Evolutionary conservation across 768 basidiomycete genomes (phyloP).

Genomic region (Serendipita sp.): DNA sequence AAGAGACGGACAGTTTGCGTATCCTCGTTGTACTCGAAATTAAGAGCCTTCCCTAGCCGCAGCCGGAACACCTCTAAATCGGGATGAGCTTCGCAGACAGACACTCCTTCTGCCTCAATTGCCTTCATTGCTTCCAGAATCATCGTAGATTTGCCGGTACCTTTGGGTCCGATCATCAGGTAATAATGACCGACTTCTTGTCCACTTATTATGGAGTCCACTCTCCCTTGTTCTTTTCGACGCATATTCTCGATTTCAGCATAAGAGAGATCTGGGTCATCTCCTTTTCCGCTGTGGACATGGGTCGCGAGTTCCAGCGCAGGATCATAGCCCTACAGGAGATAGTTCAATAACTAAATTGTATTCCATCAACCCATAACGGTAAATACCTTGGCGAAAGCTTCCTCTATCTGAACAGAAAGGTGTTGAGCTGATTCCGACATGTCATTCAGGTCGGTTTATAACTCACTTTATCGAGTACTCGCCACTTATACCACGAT

Average conservation of each 20-base stretch:
- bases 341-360: neutral
- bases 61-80: constrained; percentile 77
- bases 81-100: constrained; percentile 70
- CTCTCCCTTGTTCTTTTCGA: constrained; percentile 54
- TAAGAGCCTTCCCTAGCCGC: constrained; percentile 69
- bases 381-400: constrained; percentile 37
- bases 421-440: neutral
- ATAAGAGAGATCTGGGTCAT: constrained; percentile 17
- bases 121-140: constrained; percentile 66
- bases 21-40: constrained; percentile 76
- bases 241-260: constrained; percentile 37
- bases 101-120: constrained; percentile 29
- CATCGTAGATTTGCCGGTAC: constrained; percentile 74
- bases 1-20: constrained; percentile 33
- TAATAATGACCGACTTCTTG: constrained; percentile 57
- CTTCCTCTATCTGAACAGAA: constrained; percentile 46
- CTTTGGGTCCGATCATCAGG: constrained; percentile 66
- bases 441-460: constrained; percentile 2
- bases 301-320: constrained; percentile 54
- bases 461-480: constrained; percentile 50
- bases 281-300: constrained; percentile 19
- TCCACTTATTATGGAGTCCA: constrained; percentile 69
- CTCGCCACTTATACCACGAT: constrained; percentile 68
- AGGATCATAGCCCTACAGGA: constrained; percentile 53
- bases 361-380: neutral